Evolutionary conservation across 2,329 filamentous ascomycete genomes (phyloP).

Genomic region (Colletotrichum sp.): DNA sequence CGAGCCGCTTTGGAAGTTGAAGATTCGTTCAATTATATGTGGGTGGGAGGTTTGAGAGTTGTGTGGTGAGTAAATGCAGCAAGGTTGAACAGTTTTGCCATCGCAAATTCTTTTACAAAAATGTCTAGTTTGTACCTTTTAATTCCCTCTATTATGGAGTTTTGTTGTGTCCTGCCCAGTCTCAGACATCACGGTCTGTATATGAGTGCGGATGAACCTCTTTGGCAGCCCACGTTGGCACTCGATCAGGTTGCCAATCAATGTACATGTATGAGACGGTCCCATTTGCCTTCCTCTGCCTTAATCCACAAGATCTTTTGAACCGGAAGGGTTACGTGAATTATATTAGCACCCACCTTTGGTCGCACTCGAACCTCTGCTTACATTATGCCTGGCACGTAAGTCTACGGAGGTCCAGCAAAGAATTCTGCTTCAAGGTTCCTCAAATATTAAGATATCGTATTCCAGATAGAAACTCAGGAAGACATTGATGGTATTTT

Average conservation of each 20-base stretch:
- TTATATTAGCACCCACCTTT: neutral
- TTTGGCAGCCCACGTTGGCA: neutral
- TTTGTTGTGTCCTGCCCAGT: neutral
- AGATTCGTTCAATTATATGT: fast-evolving
- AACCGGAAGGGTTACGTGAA: neutral
- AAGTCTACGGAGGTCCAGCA: neutral
- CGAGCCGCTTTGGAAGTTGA: neutral
- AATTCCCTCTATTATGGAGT: neutral
- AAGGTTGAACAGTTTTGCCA: neutral
- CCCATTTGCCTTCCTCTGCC: too few relatives aligned
- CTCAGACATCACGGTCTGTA: neutral
- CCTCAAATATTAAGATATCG: neutral
- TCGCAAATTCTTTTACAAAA: neutral
- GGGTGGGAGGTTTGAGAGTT: neutral
- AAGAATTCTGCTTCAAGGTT: neutral
- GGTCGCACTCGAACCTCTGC: neutral
- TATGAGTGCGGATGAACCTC: neutral
- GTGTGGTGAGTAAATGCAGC: neutral
- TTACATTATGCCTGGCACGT: neutral
- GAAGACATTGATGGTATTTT: fast-evolving
- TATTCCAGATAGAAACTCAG: fast-evolving
- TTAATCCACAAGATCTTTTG: neutral
- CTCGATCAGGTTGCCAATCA: neutral
- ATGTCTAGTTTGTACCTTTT: neutral
- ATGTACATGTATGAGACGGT: neutral